Evolutionary conservation across 2,329 filamentous ascomycete species (phyloP), one percentile per base, ranked within the genome.

Genomic region (Byssoonygena ceratinophila): DNA sequence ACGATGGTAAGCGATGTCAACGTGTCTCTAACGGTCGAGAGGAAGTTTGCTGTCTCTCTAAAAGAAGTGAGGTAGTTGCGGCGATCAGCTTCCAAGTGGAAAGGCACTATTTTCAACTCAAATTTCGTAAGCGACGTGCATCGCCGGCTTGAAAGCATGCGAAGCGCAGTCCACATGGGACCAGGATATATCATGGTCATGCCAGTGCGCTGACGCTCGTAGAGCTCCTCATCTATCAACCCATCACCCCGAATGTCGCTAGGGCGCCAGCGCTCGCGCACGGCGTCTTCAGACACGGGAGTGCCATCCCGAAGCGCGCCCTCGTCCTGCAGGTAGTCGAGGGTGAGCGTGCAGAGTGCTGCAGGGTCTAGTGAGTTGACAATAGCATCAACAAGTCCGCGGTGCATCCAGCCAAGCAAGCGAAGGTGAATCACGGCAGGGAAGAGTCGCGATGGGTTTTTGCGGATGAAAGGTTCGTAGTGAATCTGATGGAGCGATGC

Each of bases 371-470:
- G n/a, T 9, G 52, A 54, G 23, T 25, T 36, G 37, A 55, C 8
- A 22, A 55, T 55, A 29, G 53, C 47, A 37, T 52, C 41, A 20
- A 55, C 53, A 18, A 55, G 49, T n/a, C 53, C 48, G 20, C 53
- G 53, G 22, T 55, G 53, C 53, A 55, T 55, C 53, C 53, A 55
- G 9, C 48, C 53, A 29, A 52, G n/a, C 27, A 55, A 32, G n/a
- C 53, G 53, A 22, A 55, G 48, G 48, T 55, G 23, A 9, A 32
- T 55, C 16, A 55, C 53, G 25, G 48, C 41, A 14, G 53, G 53
- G 22, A 52, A 55, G 12, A 55, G 49, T 14, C 43, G 48, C n/a
- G 48, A 34, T 36, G 53, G 53, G 27, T 52, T 52, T 41, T 48
- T 22, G 27, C 43, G 53, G n/a, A 55, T 48, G 22, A 47, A 55